phyloP scores from a whole-genome alignment of 2,329 filamentous ascomycete species.

The Phialophora verrucosa region DNA sequence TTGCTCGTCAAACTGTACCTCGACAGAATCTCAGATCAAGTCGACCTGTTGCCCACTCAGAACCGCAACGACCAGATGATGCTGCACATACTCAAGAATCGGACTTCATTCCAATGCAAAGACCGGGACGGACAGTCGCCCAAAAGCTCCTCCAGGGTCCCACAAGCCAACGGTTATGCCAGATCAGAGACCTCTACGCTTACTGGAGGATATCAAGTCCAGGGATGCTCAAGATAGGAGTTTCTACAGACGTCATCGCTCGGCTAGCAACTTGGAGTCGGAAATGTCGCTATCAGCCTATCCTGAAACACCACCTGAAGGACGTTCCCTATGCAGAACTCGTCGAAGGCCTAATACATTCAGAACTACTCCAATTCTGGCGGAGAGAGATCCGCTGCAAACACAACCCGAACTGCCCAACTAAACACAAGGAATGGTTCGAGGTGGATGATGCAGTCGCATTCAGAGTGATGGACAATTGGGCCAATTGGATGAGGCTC shows the following conservation, averaged over 20 bases:
- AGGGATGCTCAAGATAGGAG: background rate
- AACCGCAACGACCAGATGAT: background rate
- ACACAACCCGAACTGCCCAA: constrained; percentile 13
- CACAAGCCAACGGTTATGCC: background rate
- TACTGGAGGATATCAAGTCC: background rate
- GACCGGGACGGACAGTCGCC: background rate
- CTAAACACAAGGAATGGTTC: constrained; percentile 27
- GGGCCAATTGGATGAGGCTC: constrained; percentile 3
- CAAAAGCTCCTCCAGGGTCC: background rate
- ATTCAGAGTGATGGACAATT: background rate
- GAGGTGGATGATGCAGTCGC: constrained; percentile 7
- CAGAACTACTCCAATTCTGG: constrained; percentile 17
- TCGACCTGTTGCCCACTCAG: too few species aligned
- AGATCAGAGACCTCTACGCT: background rate
- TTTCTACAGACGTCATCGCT: background rate
- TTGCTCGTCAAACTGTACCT: background rate
- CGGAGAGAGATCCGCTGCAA: constrained; percentile 19
- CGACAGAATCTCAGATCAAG: background rate
- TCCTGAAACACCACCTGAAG: constrained; percentile 1
- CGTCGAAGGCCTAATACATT: constrained; percentile 16
- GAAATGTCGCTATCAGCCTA: background rate
- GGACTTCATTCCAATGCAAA: constrained; percentile 2
- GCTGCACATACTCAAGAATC: background rate
- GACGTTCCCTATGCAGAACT: background rate
- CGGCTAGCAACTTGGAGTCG: background rate